phyloP scores from a whole-genome alignment of 495 filamentous ascomycete species.

The Parathielavia hyrcaniae region DNA sequence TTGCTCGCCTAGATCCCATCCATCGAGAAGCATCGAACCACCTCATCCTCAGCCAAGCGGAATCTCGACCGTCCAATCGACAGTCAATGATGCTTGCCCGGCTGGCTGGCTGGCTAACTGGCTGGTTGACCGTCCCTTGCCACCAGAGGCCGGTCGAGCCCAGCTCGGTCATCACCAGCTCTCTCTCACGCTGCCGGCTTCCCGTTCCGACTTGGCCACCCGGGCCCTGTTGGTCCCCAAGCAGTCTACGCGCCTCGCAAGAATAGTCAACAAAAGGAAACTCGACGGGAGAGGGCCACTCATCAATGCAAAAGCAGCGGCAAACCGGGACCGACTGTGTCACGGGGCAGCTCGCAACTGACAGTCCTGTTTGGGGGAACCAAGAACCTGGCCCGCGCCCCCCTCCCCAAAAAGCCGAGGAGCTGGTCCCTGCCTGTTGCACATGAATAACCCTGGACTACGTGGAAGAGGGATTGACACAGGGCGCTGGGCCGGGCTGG shows the following conservation, averaged over 20 bases:
- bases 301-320: conserved; percentile 3
- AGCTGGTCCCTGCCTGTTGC: conserved; percentile 21
- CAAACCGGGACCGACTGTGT: conserved; percentile 7
- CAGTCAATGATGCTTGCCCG: not conserved
- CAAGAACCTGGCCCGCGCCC: conserved; percentile 9
- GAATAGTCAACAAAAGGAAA: not conserved
- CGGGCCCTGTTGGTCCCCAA: not conserved
- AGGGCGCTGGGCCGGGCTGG: not conserved
- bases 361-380: conserved; percentile 5
- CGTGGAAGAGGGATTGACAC: not conserved
- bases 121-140: no score
- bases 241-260: not conserved
- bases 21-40: not conserved
- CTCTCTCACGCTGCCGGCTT: conserved; percentile 12
- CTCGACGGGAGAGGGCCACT: not conserved
- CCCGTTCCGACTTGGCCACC: conserved; percentile 11
- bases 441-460: conserved; percentile 1
- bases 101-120: not conserved
- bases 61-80: conserved; percentile 16
- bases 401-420: conserved; percentile 17
- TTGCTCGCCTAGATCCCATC: conserved; percentile 2
- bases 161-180: not conserved
- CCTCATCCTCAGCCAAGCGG: conserved; percentile 12
- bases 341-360: conserved; percentile 7
- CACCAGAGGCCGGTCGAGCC: not conserved